phyloP scores from a whole-genome alignment of 305 asterid species.

The Galium porrigens region DNA sequence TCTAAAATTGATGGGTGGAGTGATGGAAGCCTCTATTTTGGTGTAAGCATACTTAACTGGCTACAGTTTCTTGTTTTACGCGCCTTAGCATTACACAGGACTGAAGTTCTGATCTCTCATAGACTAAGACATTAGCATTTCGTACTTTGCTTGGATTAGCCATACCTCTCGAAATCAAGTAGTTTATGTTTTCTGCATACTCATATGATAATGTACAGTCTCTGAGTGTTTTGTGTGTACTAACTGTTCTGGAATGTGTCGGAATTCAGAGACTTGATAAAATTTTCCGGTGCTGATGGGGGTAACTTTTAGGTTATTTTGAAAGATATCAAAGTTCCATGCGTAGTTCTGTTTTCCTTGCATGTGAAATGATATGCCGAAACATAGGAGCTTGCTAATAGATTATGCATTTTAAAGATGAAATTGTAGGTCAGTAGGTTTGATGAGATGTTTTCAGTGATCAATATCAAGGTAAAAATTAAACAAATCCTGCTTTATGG shows the following conservation, averaged over 20 bases:
- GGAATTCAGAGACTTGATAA: neutral
- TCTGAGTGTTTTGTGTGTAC: neutral
- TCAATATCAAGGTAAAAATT: neutral
- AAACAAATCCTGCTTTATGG: neutral
- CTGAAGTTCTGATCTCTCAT: neutral
- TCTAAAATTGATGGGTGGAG: constrained; percentile 96
- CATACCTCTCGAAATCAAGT: neutral
- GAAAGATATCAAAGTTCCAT: neutral
- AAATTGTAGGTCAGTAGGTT: neutral
- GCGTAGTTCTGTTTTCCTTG: neutral
- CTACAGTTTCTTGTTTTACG: constrained; percentile 9
- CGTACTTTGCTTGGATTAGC: neutral
- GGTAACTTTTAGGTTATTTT: neutral
- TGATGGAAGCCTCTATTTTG: constrained; percentile 71
- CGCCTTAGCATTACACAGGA: neutral
- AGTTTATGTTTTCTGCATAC: neutral
- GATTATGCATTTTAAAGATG: neutral
- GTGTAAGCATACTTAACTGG: constrained; percentile 34
- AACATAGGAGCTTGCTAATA: neutral
- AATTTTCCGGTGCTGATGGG: neutral
- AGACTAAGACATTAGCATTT: neutral
- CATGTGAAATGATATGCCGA: neutral
- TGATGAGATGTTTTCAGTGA: neutral
- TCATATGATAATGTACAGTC: neutral
- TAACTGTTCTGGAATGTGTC: neutral